Evolutionary conservation across 345 rosid genomes (phyloP).

Genomic region (Murraya paniculata): DNA sequence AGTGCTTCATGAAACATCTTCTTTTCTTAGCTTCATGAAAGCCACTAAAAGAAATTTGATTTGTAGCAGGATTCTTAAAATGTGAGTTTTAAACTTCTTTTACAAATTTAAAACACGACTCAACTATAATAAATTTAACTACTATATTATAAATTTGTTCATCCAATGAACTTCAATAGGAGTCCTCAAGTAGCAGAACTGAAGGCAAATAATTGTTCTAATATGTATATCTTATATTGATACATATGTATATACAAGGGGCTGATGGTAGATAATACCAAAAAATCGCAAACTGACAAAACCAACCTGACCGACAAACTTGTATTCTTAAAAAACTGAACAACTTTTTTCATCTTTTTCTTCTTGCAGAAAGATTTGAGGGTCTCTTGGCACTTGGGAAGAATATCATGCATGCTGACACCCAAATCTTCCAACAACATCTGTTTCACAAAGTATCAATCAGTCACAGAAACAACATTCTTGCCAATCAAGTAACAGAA

Average conservation of each 20-base stretch:
- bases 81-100: not conserved
- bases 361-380: slow-evolving; percentile 55
- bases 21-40: not conserved
- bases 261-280: not conserved
- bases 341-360: slow-evolving; percentile 64
- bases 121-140: not conserved
- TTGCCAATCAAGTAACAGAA: not conserved
- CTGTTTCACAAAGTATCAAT: slow-evolving; percentile 39
- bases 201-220: not conserved
- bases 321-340: slow-evolving; percentile 41
- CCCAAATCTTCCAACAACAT: slow-evolving; percentile 47
- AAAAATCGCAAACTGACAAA: not conserved
- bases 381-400: slow-evolving; percentile 64
- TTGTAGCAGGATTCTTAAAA: not conserved
- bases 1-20: not conserved
- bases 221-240: not conserved
- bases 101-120: not conserved
- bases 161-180: not conserved
- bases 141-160: not conserved
- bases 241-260: not conserved
- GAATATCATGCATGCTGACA: slow-evolving; percentile 53
- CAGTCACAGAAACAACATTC: slow-evolving; percentile 22
- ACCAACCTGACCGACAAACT: slow-evolving; percentile 65
- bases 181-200: not conserved
- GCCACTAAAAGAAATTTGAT: not conserved